Evolutionary conservation across 2,329 filamentous ascomycete species (phyloP).

Genomic region (Trichoderma atrobrunneum): DNA sequence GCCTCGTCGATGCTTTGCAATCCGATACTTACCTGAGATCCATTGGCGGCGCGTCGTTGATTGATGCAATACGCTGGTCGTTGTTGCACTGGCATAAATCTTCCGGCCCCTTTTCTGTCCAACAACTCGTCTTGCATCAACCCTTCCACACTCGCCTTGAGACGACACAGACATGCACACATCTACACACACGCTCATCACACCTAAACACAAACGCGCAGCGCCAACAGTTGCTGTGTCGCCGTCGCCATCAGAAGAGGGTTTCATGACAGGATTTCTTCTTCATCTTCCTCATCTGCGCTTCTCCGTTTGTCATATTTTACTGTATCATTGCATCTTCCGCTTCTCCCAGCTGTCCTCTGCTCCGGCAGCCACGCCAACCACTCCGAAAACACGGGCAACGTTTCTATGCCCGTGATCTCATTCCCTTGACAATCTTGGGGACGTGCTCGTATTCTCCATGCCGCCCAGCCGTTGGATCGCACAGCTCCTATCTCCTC

Average conservation of each 20-base stretch:
- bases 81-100: neutral
- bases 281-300: slow-evolving; percentile 25
- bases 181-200: neutral
- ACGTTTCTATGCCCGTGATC: slow-evolving; percentile 20
- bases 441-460: slow-evolving; percentile 23
- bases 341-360: slow-evolving; percentile 25
- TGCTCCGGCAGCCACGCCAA: slow-evolving; percentile 27
- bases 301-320: slow-evolving; percentile 28
- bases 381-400: slow-evolving; percentile 23
- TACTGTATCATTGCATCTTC: slow-evolving; percentile 19
- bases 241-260: slow-evolving; percentile 2
- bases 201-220: neutral
- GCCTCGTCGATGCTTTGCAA: neutral
- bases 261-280: slow-evolving; percentile 20
- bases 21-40: neutral
- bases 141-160: neutral
- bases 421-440: slow-evolving; percentile 24
- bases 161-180: slow-evolving; percentile 3
- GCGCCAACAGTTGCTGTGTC: slow-evolving; percentile 11
- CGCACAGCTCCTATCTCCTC: slow-evolving; percentile 20
- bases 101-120: neutral
- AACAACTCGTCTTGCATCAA: neutral
- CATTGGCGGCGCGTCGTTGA: neutral
- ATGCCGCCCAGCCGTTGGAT: slow-evolving; percentile 15
- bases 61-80: neutral